A percentile compares a stretch with the other conserved stretches of the same genome.
Evolutionary conservation across 352 stramenopile species (phyloP).

Genomic region (Pythium brassicae): DNA sequence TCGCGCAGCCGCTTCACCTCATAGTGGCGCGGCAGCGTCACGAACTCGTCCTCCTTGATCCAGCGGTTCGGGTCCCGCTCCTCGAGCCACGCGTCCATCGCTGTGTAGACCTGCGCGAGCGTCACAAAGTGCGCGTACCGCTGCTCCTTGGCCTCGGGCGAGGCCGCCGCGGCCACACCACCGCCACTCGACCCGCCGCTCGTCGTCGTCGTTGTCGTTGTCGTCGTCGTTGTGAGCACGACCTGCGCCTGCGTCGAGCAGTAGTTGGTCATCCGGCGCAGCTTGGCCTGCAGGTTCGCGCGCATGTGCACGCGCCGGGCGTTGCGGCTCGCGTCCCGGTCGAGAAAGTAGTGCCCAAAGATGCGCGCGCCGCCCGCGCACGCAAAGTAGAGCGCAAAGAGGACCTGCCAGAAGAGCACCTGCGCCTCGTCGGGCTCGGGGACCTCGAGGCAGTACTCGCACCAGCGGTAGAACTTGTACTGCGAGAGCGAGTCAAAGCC

Average conservation of each 20-base stretch:
- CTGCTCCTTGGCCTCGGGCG: conserved; percentile 35
- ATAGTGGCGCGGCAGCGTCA: conserved; percentile 68
- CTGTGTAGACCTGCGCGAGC: conserved; percentile 68
- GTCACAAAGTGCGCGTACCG: conserved; percentile 49
- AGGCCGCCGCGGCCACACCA: neutral
- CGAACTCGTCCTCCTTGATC: conserved; percentile 69
- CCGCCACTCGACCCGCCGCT: too few species aligned
- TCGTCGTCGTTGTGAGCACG: conserved; percentile 43
- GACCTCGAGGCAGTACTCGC: conserved; percentile 56
- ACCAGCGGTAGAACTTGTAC: conserved; percentile 71
- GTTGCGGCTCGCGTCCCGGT: conserved; percentile 28
- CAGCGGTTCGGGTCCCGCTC: conserved; percentile 75
- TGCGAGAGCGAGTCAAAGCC: conserved; percentile 55
- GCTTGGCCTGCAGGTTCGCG: conserved; percentile 49
- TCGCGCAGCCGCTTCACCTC: conserved; percentile 65
- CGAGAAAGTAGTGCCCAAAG: conserved; percentile 62
- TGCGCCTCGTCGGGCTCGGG: conserved; percentile 43
- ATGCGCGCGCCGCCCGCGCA: conserved; percentile 38
- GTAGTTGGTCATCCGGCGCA: conserved; percentile 47
- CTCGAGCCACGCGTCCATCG: conserved; percentile 86
- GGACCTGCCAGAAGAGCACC: conserved; percentile 66
- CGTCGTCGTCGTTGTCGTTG: too few species aligned
- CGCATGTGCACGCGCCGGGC: conserved; percentile 41
- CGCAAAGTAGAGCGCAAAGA: conserved; percentile 72
- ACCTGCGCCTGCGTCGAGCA: conserved; percentile 67